Percentiles rank a stretch among this genome's conserved stretches.
phyloP scores from a whole-genome alignment of 805 yeast species.

The Maudiozyma serrabonitensis region DNA sequence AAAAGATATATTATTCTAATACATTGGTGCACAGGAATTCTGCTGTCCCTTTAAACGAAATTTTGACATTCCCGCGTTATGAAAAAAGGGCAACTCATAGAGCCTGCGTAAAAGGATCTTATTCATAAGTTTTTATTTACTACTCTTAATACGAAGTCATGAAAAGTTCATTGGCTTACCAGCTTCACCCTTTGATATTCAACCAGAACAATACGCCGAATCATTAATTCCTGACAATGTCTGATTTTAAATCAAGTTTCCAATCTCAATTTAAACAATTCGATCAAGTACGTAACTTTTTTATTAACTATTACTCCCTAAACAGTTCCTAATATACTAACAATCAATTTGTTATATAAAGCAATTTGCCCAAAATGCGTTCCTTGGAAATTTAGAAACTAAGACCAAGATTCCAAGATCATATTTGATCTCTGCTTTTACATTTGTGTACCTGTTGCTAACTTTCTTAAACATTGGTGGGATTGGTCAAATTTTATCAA shows the following conservation, averaged over 20 bases:
- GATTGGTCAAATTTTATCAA: slow-evolving; percentile 86
- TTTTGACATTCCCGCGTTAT: no score
- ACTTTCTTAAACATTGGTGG: slow-evolving; percentile 90
- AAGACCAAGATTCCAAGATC: slow-evolving; percentile 64
- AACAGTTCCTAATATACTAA: background rate
- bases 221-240: slow-evolving; percentile 18
- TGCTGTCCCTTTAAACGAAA: background rate
- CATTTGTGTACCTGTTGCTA: slow-evolving; percentile 58
- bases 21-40: no score
- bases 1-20: no score
- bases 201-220: no score
- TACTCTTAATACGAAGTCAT: no score
- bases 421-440: slow-evolving; percentile 64
- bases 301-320: background rate
- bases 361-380: slow-evolving; percentile 26
- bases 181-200: no score
- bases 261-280: slow-evolving; percentile 38
- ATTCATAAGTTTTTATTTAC: no score
- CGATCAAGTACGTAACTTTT: slow-evolving; percentile 6
- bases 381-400: slow-evolving; percentile 34
- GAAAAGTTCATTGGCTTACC: no score
- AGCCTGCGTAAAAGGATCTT: background rate
- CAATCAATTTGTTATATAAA: slow-evolving; percentile 1
- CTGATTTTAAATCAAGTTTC: slow-evolving; percentile 38
- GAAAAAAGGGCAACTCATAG: no score